phyloP scores from a whole-genome alignment of 1,284 basidiomycete species.

The Rhodofomes roseus region DNA sequence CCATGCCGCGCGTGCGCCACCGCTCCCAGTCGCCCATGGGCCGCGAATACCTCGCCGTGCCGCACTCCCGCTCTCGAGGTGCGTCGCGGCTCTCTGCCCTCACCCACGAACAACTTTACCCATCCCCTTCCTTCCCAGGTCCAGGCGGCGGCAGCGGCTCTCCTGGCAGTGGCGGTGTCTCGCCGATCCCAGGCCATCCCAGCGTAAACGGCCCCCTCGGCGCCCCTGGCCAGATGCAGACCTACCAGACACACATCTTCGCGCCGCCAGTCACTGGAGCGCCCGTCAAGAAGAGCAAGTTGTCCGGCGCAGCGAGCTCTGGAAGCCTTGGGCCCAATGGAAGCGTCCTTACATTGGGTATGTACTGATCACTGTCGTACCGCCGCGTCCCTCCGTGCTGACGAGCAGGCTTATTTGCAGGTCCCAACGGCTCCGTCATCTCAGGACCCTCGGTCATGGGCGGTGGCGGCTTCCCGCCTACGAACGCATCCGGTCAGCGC shows the following conservation, averaged over 20 bases:
- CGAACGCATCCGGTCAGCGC: slow-evolving; percentile 62
- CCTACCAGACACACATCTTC: slow-evolving; percentile 65
- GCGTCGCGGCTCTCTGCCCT: slow-evolving; percentile 7
- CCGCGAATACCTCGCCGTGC: slow-evolving; percentile 20
- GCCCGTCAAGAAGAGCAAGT: slow-evolving; percentile 51
- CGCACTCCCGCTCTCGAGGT: slow-evolving; percentile 21
- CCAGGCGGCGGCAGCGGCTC: slow-evolving; percentile 9
- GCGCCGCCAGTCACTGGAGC: slow-evolving; percentile 66
- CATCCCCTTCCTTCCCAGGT: slow-evolving; percentile 12
- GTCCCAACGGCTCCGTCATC: slow-evolving; percentile 25
- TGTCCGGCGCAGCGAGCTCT: slow-evolving; percentile 9
- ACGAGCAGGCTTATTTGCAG: slow-evolving; percentile 8
- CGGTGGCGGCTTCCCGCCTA: slow-evolving; percentile 44
- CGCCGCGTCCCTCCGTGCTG: background rate
- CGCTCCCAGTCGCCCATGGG: slow-evolving; percentile 22
- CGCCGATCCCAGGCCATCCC: slow-evolving; percentile 7
- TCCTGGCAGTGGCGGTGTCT: slow-evolving; percentile 6
- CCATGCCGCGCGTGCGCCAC: slow-evolving; percentile 19
- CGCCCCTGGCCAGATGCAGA: slow-evolving; percentile 38
- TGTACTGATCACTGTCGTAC: background rate
- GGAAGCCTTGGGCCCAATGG: slow-evolving; percentile 17
- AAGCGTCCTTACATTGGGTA: slow-evolving; percentile 25
- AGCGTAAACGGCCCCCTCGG: slow-evolving; percentile 28
- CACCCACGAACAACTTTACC: slow-evolving; percentile 19
- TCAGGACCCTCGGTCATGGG: slow-evolving; percentile 25